Evolutionary conservation across 2,329 filamentous ascomycete species (phyloP).

Genomic region (Talaromyces sp.): DNA sequence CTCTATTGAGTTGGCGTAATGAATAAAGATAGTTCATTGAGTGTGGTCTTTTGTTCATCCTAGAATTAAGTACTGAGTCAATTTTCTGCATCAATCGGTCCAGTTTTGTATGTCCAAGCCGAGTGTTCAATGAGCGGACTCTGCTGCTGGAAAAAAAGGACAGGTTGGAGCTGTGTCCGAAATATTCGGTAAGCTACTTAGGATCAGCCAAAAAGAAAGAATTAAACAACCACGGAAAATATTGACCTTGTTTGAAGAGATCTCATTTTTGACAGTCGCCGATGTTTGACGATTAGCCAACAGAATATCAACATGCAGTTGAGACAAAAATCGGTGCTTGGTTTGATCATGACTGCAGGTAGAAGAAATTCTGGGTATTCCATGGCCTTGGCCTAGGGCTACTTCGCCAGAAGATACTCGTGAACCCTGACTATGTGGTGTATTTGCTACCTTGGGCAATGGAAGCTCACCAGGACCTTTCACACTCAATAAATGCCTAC

Average conservation of each 20-base stretch:
- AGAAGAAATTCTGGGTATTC: not conserved
- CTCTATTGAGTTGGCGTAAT: not conserved
- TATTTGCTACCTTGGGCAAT: too few relatives aligned
- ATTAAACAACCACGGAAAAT: too few relatives aligned
- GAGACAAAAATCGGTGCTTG: not conserved
- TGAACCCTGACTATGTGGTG: too few relatives aligned
- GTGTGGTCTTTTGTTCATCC: not conserved
- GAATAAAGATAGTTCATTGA: not conserved
- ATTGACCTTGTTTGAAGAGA: not conserved
- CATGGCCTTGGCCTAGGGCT: too few relatives aligned
- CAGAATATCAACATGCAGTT: constrained; percentile 2
- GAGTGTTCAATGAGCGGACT: constrained; percentile 1
- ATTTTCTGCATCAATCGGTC: constrained; percentile 1
- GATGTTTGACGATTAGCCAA: not conserved
- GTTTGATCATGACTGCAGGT: not conserved
- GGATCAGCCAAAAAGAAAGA: not conserved
- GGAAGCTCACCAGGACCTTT: too few relatives aligned
- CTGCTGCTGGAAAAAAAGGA: constrained; percentile 7
- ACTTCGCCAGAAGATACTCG: too few relatives aligned
- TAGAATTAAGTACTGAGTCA: not conserved
- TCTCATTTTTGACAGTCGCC: not conserved
- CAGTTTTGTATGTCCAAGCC: constrained; percentile 4
- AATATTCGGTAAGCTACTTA: constrained; percentile 2
- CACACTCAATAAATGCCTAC: too few relatives aligned
- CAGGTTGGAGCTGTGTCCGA: constrained; percentile 4